Evolutionary conservation across 768 basidiomycete species (phyloP).

Genomic region (Naematelia aurantialba): DNA sequence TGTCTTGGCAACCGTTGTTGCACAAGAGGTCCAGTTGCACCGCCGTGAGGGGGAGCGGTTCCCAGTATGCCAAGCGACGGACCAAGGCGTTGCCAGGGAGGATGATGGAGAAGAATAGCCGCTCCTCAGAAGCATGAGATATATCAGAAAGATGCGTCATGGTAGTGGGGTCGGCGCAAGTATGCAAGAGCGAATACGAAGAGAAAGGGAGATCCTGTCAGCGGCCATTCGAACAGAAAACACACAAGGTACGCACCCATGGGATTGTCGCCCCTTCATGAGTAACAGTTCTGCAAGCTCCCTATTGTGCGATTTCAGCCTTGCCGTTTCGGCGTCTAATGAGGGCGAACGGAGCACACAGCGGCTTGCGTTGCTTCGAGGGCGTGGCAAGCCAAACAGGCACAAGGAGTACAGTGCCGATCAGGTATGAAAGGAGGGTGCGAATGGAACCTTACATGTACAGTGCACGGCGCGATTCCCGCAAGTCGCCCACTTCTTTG

Average conservation of each 20-base stretch:
- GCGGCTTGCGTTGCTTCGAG: not conserved
- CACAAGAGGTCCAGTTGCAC: not conserved
- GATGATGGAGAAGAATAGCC: not conserved
- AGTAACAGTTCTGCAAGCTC: conserved; percentile 48
- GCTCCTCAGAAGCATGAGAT: not conserved
- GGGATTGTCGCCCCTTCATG: conserved; percentile 48
- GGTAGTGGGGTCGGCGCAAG: not conserved
- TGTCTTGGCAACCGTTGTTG: conserved; percentile 5
- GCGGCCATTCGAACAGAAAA: not conserved
- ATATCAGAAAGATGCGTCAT: not conserved
- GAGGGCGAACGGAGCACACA: no score
- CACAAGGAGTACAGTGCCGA: no score
- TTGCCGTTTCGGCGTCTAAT: not conserved
- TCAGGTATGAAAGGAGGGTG: not conserved
- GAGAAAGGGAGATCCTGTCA: conserved; percentile 1
- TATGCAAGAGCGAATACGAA: not conserved
- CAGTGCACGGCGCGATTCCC: conserved; percentile 46
- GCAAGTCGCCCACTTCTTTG: conserved; percentile 48
- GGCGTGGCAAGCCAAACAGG: not conserved
- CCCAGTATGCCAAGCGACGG: not conserved
- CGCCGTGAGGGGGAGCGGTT: not conserved
- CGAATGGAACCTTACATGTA: conserved; percentile 39
- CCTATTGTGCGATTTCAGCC: conserved; percentile 20
- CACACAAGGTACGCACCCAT: conserved; percentile 31
- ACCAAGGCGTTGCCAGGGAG: not conserved